These are phyloP conservation scores for Centella asiatica DNA, from an alignment of 129 eudicot species.

Conservation along the genomic window DNA sequence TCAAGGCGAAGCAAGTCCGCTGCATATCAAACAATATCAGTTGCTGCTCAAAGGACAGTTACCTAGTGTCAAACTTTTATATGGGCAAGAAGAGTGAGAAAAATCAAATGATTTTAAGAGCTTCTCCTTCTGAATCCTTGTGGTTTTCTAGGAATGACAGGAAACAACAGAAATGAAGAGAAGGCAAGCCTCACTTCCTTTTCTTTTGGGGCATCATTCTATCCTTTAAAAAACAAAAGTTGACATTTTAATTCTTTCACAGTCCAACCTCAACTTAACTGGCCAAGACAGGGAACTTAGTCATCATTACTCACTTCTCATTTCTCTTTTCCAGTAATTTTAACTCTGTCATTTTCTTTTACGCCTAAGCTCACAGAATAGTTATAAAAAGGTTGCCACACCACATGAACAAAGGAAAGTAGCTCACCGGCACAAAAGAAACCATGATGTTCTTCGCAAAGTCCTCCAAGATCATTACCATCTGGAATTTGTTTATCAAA, in stretches of 20 bases:
- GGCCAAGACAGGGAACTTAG: no score
- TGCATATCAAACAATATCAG: slow-evolving; percentile 21
- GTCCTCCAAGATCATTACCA: slow-evolving; percentile 91
- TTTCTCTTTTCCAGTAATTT: no score
- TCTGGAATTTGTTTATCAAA: slow-evolving; percentile 76
- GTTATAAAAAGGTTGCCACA: background rate
- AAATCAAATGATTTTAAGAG: background rate
- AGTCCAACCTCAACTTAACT: no score
- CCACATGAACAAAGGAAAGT: background rate
- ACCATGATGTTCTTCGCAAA: slow-evolving; percentile 81
- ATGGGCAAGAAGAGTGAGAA: background rate
- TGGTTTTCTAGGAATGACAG: no score
- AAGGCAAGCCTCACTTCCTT: no score
- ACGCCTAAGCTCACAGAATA: background rate
- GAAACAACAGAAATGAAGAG: no score
- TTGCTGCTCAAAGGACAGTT: background rate
- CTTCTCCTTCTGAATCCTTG: no score
- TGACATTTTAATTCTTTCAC: no score
- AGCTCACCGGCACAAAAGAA: slow-evolving; percentile 80
- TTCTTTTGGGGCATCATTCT: no score
- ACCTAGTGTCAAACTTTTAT: background rate
- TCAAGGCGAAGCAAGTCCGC: slow-evolving; percentile 79
- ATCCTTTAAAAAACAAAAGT: no score
- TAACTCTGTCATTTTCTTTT: background rate
- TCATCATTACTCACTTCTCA: no score